phyloP scores from a whole-genome alignment of 495 filamentous ascomycete genomes.

The Eremomyces bilateralis region DNA sequence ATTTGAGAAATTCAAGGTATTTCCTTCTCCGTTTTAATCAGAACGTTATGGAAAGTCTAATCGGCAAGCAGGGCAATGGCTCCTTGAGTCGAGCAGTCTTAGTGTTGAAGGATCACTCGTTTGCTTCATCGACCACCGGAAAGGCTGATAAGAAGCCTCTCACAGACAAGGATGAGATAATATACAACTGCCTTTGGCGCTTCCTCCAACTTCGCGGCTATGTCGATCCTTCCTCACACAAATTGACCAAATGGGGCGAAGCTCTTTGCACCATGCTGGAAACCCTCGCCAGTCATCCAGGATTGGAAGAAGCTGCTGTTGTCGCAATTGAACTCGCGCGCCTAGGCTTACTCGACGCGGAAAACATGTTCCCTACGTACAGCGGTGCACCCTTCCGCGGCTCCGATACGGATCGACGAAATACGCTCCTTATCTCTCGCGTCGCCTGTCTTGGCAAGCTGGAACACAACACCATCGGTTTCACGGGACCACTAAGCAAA shows the following conservation, averaged over 20 bases:
- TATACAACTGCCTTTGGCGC: slow-evolving; percentile 59
- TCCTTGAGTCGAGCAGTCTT: too few species aligned
- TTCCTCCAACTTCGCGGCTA: slow-evolving; percentile 81
- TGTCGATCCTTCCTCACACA: slow-evolving; percentile 55
- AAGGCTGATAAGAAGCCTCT: slow-evolving; percentile 19
- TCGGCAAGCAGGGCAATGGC: too few species aligned
- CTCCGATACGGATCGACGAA: slow-evolving; percentile 15
- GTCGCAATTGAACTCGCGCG: slow-evolving; percentile 10
- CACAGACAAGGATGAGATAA: slow-evolving; percentile 34
- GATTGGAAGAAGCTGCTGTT: slow-evolving; percentile 18
- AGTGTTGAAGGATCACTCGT: too few species aligned
- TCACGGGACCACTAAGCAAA: slow-evolving; percentile 83
- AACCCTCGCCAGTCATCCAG: slow-evolving; percentile 24
- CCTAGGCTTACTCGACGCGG: slow-evolving; percentile 21
- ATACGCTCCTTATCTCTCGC: slow-evolving; percentile 61
- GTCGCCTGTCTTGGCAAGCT: slow-evolving; percentile 66
- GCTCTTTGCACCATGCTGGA: slow-evolving; percentile 48
- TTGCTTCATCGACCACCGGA: too few species aligned
- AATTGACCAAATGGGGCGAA: slow-evolving; percentile 65
- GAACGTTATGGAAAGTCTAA: too few species aligned
- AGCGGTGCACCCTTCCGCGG: slow-evolving; percentile 13
- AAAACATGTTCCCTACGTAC: slow-evolving; percentile 30
- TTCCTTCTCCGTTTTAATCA: too few species aligned
- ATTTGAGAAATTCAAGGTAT: too few species aligned
- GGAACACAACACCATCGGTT: slow-evolving; percentile 65